Evolutionary conservation across 208 protist genomes (phyloP), one percentile per base, ranked within the genome.

Genomic region (Trypanosoma cruzi): DNA sequence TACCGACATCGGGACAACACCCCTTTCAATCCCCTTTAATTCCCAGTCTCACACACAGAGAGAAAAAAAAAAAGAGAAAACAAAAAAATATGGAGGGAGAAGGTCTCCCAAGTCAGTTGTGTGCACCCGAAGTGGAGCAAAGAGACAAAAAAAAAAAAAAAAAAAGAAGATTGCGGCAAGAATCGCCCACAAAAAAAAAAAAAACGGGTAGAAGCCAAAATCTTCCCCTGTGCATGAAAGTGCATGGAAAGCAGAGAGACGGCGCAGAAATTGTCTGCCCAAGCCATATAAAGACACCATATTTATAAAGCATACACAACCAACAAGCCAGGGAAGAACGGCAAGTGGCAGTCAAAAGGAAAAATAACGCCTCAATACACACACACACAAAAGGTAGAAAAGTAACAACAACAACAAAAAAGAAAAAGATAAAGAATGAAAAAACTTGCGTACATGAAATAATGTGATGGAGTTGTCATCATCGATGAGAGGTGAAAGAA

Each of bases 21-120:
- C 24, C 11, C 28, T 66, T 18, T 68, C 22, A 58, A 58, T 58
- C 31, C 44, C 57, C 46, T 44, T 68, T 14, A 10, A 56, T 34
- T 48, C 16, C 28, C 42, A 44, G 7, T 16, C 24, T 40, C 24
- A 50, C n/a, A 50, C 2, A 53, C 54, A 64, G 28, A 53, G 1
- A 54, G 8, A 64, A 0, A 49, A 36, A n/a, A n/a, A n/a, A n/a
- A n/a, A n/a, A n/a, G n/a, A n/a, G n/a, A n/a, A n/a, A 64, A 18
- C 49, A 31, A 34, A 28, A 36, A 32, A 64, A 14, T n/a, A 26
- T 7, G 16, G 48, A 11, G 22, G 14, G n/a, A 26, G 14, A 53
- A 53, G 14, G 16, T 53, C 22, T 53, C 16, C 48, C 14, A 20
- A 4, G 22, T 26, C 48, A 53, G 4, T 22, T 53, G 6, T 53